Base-by-base conservation (phyloP, 768 basidiomycete genomes). In the Tulasnella sp. region DNA sequence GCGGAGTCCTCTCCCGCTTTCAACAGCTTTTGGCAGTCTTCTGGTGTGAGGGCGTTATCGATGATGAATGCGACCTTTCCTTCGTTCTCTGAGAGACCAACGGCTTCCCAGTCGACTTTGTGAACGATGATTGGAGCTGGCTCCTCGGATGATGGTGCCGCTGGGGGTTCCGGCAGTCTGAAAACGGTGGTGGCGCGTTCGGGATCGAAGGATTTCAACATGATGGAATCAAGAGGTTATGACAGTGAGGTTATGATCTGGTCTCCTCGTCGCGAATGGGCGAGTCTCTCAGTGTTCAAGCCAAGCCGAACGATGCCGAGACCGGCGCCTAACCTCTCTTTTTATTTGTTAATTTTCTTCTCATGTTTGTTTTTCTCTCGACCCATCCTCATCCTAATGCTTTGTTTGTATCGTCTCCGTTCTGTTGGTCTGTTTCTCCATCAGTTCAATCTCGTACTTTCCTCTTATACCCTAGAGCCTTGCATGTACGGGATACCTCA, bases 1-100 rank as follows among this genome's bases (percentile, higher is more conserved):
- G 25, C 36, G 3, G 75, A 67, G 22, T 40, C 40, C 38, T 76
- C 75, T 14, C 38, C 75, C 39, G 75, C 75, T 38, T 40, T 36
- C 37, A 77, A 25, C 22, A 77, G 77, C 36, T 72, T 71, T 22
- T 54, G 34, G 38, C 77, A 77, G 29, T 77, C 77, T 49, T 52
- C 77, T n/a, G 52, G 72, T 8, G 77, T 77, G 74, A 77, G 68
- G 8, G 39, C 58, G 54, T 78, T 78, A 34, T 78, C 77, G 77
- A 78, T 71, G 31, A 78, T 67, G 25, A 78, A 52, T 15, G 76
- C 77, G 40, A 67, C n/a, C 29, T 34, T 37, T n/a, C 71, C 40
- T n/a, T 39, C 36, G 76, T 78, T 78, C 49, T 77, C 77, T 19
- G 67, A 42, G n/a, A 78, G 49, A 36, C 70, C 70, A 15, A 71